Conservation (phyloP, 768 basidiomycete species). For the Dendrothele bispora region DNA sequence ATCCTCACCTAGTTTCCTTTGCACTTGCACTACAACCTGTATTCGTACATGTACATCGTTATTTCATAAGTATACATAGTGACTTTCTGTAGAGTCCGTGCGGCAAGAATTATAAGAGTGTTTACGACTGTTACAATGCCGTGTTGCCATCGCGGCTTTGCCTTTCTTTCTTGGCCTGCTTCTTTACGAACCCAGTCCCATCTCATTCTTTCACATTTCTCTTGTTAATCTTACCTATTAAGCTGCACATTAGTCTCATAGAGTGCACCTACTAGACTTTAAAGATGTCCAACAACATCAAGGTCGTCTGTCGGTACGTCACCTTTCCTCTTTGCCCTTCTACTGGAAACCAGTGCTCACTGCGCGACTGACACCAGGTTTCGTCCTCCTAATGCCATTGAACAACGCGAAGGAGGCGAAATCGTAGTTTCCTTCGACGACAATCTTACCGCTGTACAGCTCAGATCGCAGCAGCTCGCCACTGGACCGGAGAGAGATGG, state of each 20-base stretch:
- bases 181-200: constrained; percentile 1
- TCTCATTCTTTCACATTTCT: not conserved
- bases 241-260: not conserved
- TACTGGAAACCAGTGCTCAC: constrained; percentile 11
- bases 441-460: constrained; percentile 77
- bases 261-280: not conserved
- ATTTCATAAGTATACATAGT: too few species aligned
- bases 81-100: too few species aligned
- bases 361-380: constrained; percentile 62
- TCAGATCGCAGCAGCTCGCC: constrained; percentile 67
- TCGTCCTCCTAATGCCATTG: constrained; percentile 92
- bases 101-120: too few species aligned
- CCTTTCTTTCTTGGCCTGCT: not conserved
- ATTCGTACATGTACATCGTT: not conserved
- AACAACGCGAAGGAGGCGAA: constrained; percentile 83
- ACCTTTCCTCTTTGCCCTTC: constrained; percentile 6
- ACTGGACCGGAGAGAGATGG: constrained; percentile 94
- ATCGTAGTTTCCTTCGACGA: constrained; percentile 89
- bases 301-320: constrained; percentile 97
- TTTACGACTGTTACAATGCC: too few species aligned
- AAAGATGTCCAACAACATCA: constrained; percentile 83
- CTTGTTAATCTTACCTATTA: not conserved
- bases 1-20: not conserved
- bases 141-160: too few species aligned
- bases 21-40: not conserved